These are phyloP conservation scores for Candida parachauliodes DNA, from an alignment of 805 yeast genomes.

Conservation along the genomic window DNA sequence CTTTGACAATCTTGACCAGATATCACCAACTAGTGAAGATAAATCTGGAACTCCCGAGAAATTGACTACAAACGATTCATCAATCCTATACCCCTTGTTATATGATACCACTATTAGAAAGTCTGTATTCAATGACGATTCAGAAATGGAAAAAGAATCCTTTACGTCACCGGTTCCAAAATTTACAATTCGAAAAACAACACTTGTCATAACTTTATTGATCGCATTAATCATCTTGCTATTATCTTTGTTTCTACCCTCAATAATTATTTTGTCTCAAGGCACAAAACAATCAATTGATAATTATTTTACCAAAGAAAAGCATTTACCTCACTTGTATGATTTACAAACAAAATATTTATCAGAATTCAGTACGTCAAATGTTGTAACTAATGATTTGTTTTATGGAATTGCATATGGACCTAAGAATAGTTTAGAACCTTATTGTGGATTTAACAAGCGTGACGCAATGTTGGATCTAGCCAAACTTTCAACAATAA, in stretches of 20 bases:
- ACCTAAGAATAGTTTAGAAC: conserved; percentile 50
- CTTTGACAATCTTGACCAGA: conserved; percentile 5
- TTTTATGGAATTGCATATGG: conserved; percentile 62
- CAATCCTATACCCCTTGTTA: conserved; percentile 4
- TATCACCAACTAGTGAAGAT: conserved; percentile 3
- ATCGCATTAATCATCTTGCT: conserved; percentile 11
- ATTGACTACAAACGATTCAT: not conserved
- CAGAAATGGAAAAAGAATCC: not conserved
- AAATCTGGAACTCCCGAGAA: not conserved
- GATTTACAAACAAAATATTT: conserved; percentile 8
- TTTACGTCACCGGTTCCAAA: conserved; percentile 1
- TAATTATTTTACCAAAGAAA: conserved; percentile 20
- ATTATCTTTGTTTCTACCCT: conserved; percentile 18
- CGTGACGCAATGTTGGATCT: conserved; percentile 54
- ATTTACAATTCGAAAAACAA: not conserved
- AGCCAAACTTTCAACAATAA: conserved; percentile 53
- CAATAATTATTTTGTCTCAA: conserved; percentile 20
- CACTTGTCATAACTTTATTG: not conserved
- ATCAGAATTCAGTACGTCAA: conserved; percentile 33
- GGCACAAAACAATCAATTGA: conserved; percentile 27
- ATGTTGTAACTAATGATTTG: conserved; percentile 21
- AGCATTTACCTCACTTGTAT: conserved; percentile 7
- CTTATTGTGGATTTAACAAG: conserved; percentile 48
- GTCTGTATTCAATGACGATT: not conserved
- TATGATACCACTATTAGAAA: not conserved